phyloP scores from a whole-genome alignment of 345 rosid species.

The Syzygium grande region DNA sequence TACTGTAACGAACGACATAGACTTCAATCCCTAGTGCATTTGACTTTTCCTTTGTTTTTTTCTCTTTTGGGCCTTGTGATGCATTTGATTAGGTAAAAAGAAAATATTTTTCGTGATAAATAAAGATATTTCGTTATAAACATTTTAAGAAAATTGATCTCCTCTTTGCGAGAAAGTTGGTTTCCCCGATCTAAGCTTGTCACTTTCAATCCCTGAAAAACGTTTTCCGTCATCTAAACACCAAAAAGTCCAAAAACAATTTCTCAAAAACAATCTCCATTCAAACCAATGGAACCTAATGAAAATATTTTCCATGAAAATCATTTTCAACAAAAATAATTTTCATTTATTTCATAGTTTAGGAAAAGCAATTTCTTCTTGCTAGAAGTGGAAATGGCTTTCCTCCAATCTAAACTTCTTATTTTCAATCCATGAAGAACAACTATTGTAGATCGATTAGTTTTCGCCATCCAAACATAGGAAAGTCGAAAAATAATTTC shows the following conservation, averaged over 20 bases:
- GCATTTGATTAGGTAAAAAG: neutral
- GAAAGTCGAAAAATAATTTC: neutral
- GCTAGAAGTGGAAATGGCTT: neutral
- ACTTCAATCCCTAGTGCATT: neutral
- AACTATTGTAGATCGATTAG: neutral
- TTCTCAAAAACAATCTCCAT: neutral
- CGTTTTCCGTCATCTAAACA: accelerated
- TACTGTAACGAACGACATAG: neutral
- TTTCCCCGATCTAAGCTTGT: accelerated
- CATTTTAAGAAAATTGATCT: accelerated
- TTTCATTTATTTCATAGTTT: neutral
- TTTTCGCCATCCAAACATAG: neutral
- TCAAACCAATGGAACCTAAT: accelerated
- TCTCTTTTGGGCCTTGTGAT: neutral
- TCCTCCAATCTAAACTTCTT: neutral
- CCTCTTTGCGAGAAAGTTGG: accelerated
- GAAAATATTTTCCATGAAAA: neutral
- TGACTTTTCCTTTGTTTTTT: neutral
- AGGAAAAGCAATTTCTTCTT: neutral
- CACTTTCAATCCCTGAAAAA: neutral
- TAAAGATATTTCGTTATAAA: neutral
- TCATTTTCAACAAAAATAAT: neutral
- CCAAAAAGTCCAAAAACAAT: neutral
- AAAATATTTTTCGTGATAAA: neutral
- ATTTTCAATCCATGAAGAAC: neutral